These are phyloP conservation scores for Skeletonema potamos DNA, from an alignment of 108 stramenopile genomes.

Conservation along the genomic window DNA sequence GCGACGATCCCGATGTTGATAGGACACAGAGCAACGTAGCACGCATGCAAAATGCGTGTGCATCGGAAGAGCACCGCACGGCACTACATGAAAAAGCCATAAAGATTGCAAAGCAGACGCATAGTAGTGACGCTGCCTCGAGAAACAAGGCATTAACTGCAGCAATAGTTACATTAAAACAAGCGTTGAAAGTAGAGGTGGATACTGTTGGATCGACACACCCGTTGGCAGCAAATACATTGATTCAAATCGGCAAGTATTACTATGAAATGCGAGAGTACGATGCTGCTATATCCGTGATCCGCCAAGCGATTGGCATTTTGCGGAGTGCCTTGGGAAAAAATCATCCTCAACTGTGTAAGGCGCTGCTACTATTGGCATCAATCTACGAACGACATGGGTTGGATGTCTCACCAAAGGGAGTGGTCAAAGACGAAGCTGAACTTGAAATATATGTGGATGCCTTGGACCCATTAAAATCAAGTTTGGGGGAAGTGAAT, in stretches of 20 bases:
- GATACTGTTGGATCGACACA: slow-evolving; percentile 28
- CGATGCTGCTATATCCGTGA: slow-evolving; percentile 34
- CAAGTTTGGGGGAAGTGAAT: slow-evolving; percentile 28
- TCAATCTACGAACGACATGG: slow-evolving; percentile 40
- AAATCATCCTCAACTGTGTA: slow-evolving; percentile 40
- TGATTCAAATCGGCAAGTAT: slow-evolving; percentile 40
- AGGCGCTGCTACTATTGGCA: slow-evolving; percentile 26
- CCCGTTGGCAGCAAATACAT: slow-evolving; percentile 28
- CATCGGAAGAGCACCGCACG: slow-evolving; percentile 23
- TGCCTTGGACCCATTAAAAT: slow-evolving; percentile 40
- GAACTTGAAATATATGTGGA: slow-evolving; percentile 39
- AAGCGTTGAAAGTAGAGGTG: slow-evolving; percentile 24
- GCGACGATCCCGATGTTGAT: slow-evolving; percentile 33
- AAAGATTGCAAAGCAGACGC: slow-evolving; percentile 13
- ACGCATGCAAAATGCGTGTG: slow-evolving; percentile 27
- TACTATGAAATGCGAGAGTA: slow-evolving; percentile 43
- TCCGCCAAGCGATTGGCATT: slow-evolving; percentile 23
- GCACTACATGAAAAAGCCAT: slow-evolving; percentile 19
- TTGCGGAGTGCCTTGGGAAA: slow-evolving; percentile 25
- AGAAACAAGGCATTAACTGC: slow-evolving; percentile 29
- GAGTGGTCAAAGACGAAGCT: slow-evolving; percentile 24
- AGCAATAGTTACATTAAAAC: slow-evolving; percentile 20
- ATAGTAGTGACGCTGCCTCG: background rate
- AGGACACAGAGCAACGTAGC: slow-evolving; percentile 26
- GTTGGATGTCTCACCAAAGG: slow-evolving; percentile 22